Conservation (phyloP, 805 yeast species). For the Sugiyamaella marilandica region DNA sequence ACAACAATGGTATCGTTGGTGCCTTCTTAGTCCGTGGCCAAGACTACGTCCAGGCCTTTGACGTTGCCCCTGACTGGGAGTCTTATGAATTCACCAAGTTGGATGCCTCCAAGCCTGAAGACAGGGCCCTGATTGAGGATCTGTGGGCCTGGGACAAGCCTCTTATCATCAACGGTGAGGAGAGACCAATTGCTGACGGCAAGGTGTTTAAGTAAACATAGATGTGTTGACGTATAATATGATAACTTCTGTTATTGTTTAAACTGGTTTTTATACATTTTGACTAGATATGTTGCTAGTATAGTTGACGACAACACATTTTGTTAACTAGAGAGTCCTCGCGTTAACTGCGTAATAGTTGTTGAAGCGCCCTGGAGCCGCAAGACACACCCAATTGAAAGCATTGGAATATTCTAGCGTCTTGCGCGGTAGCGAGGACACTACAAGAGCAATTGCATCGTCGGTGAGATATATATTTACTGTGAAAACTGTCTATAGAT, state of each 20-base stretch:
- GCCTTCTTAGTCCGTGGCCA: constrained; percentile 94
- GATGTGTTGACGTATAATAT: background rate
- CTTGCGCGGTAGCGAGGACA: too few species aligned
- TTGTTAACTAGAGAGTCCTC: too few species aligned
- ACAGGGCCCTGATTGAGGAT: constrained; percentile 76
- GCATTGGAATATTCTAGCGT: too few species aligned
- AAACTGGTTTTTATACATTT: background rate
- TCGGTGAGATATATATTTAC: too few species aligned
- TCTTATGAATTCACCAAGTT: constrained; percentile 79
- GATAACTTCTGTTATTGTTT: background rate
- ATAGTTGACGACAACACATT: too few species aligned
- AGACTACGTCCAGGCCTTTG: constrained; percentile 84
- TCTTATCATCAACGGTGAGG: constrained; percentile 68
- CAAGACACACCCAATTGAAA: too few species aligned
- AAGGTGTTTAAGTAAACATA: constrained; percentile 81
- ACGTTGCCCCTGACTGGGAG: constrained; percentile 99
- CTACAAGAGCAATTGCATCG: too few species aligned
- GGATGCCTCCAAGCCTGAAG: constrained; percentile 72
- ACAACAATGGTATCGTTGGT: constrained; percentile 95
- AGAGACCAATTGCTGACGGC: constrained; percentile 91
- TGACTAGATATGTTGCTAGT: background rate
- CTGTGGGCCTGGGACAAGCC: constrained; percentile 99
- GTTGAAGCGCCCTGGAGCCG: too few species aligned
- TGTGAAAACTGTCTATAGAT: too few species aligned
- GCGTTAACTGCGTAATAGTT: too few species aligned